phyloP scores from a whole-genome alignment of 2,329 filamentous ascomycete species.

The Fusarium sp. region DNA sequence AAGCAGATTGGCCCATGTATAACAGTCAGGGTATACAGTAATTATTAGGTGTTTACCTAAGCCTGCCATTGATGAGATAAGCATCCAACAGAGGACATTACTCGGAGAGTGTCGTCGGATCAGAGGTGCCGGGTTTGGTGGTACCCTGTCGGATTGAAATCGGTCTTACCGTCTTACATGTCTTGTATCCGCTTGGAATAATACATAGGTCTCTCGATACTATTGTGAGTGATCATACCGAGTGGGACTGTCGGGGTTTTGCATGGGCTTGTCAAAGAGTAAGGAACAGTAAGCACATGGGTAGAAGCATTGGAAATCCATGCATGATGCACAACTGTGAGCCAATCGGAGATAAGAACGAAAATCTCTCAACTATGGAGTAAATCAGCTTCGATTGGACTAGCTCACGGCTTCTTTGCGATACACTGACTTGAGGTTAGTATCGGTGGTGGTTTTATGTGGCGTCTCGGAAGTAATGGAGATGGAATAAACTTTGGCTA shows the following conservation, averaged over 20 bases:
- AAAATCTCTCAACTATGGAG: neutral
- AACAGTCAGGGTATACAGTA: neutral
- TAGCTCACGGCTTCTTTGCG: neutral
- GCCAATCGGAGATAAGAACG: neutral
- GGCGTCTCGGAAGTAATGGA: neutral
- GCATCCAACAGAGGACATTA: fast-evolving
- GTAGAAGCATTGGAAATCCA: neutral
- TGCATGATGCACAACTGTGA: neutral
- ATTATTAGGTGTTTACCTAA: neutral
- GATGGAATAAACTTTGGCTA: neutral
- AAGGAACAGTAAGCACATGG: neutral
- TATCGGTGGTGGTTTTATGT: neutral
- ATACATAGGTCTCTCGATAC: neutral
- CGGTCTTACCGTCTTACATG: neutral
- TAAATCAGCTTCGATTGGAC: neutral
- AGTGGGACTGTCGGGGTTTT: neutral
- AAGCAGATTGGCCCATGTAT: neutral
- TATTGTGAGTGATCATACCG: neutral
- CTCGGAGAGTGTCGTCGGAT: neutral
- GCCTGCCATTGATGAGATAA: neutral
- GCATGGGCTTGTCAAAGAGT: neutral
- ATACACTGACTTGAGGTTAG: neutral
- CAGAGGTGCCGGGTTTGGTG: neutral
- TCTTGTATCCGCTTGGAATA: neutral
- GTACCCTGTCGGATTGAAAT: neutral